Evolutionary conservation across 1,139 yeast species (phyloP).

Genomic region (Kodamaea sp.): DNA sequence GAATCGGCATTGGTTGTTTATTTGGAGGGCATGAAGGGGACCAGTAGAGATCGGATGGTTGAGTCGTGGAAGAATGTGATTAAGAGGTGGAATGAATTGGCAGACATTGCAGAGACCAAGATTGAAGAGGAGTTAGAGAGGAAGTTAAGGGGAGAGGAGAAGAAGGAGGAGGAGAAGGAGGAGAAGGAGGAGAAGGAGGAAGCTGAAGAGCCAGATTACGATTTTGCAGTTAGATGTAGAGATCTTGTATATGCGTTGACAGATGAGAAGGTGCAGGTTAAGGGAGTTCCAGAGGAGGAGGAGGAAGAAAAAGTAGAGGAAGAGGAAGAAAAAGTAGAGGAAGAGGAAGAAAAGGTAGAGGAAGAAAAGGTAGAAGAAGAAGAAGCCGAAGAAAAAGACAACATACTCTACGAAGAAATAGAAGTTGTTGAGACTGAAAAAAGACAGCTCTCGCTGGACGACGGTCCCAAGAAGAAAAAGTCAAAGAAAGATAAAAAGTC

Average conservation of each 20-base stretch:
- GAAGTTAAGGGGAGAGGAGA: constrained; percentile 10
- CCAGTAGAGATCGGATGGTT: constrained; percentile 56
- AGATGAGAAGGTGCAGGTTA: constrained; percentile 33
- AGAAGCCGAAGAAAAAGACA: constrained; percentile 1
- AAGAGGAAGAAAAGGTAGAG: constrained; percentile 4
- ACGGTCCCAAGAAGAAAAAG: constrained; percentile 8
- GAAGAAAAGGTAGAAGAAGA: background rate
- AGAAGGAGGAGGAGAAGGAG: constrained; percentile 11
- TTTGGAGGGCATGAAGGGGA: constrained; percentile 71
- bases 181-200: constrained; percentile 9
- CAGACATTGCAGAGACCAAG: constrained; percentile 37
- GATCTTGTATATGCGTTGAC: constrained; percentile 32
- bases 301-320: constrained; percentile 9
- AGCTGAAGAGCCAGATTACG: constrained; percentile 21
- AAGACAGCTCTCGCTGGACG: constrained; percentile 4
- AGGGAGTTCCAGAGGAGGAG: constrained; percentile 29
- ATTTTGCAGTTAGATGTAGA: constrained; percentile 46
- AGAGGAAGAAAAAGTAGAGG: constrained; percentile 8
- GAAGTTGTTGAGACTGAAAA: constrained; percentile 5
- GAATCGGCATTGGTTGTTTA: constrained; percentile 54
- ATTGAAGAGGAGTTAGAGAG: constrained; percentile 34
- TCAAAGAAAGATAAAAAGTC: constrained; percentile 10
- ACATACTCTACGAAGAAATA: constrained; percentile 8
- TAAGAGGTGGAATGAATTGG: constrained; percentile 54
- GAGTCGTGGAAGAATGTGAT: constrained; percentile 49